Evolutionary conservation across 306 rosid species (phyloP).

Genomic region (Cucurbita pepo): DNA sequence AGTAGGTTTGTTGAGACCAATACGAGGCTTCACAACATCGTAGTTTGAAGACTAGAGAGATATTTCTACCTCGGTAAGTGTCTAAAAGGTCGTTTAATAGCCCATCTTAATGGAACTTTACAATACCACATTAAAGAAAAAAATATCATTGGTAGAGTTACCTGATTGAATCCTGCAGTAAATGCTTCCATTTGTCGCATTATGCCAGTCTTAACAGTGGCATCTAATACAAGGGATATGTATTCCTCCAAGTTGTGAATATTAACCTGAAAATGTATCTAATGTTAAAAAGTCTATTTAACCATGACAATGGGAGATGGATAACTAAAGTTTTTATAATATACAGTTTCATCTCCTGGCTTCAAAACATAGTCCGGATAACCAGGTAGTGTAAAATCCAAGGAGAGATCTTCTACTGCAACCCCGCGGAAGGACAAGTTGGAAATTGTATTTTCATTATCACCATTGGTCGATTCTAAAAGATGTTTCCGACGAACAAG

Average conservation of each 20-base stretch:
- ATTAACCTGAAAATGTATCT: conserved; percentile 44
- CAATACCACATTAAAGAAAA: not conserved
- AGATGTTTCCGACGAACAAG: conserved; percentile 57
- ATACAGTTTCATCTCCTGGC: conserved; percentile 70
- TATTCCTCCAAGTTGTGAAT: conserved; percentile 83
- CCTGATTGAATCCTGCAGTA: conserved; percentile 96
- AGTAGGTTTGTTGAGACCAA: not conserved
- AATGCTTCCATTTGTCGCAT: conserved; percentile 79
- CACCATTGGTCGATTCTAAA: conserved; percentile 37
- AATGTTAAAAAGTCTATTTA: not conserved
- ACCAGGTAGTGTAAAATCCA: conserved; percentile 91
- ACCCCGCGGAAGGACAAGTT: conserved; percentile 52
- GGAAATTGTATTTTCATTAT: conserved; percentile 14
- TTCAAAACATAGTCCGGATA: conserved; percentile 74
- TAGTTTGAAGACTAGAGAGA: not conserved
- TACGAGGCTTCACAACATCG: not conserved
- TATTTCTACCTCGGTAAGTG: not conserved
- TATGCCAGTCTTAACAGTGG: conserved; percentile 83
- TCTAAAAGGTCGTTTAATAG: not conserved
- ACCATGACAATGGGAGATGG: not conserved
- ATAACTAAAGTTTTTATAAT: not conserved
- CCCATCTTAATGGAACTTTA: not conserved
- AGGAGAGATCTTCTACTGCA: conserved; percentile 67
- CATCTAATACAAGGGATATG: conserved; percentile 67
- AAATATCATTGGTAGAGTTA: conserved; percentile 1